Base-by-base conservation (phyloP, 2,329 filamentous ascomycete genomes). In the Geosmithia flava region DNA sequence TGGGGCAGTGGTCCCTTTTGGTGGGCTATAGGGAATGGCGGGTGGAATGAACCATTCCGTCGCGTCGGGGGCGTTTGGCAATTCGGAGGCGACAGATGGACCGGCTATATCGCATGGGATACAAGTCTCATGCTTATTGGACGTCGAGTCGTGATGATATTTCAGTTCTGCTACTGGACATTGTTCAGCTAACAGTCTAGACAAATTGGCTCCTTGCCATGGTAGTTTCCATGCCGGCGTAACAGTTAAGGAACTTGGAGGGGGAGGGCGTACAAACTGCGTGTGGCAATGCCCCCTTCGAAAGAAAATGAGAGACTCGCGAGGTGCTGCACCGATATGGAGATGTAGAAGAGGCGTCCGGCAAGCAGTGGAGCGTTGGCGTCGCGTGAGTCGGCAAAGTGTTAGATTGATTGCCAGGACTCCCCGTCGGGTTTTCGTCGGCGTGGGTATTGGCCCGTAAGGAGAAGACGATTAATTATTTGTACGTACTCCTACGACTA, bases 371-470 rank as follows among this genome's bases (percentile, higher is more conserved):
- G 33, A 37, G 33, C 15, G 15, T 11, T 13, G 33, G 33, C 33
- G 33, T 37, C 33, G 33, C 33, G 33, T 37, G 33, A 37, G 33
- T 37, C 33, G 33, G 33, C 11, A 37, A 37, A 13, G 5, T 37
- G 11, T 11, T 37, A 37, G 33, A 37, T 37, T 37, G 33, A 37
- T 37, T 37, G 33, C 33, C 33, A 27, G 43, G 16, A 39, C 16
- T 37, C 16, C 29, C 44, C 33, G 45, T 46, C 45, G 45, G 45
- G 11, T 46, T 46, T 46, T 46, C 45, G 45, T 46, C 45, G 45
- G 45, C 29, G 44, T 23, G 43, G 20, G 23, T 27, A 27, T 27
- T 27, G 23, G 8, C 20, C 41, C n/a, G 33, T 37, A 37, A 37
- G 33, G 33, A 37, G 33, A 37, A 37, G 33, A 37, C 33, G 33